These are phyloP conservation scores for Ambrosia trifida DNA, from an alignment of 129 eudicot species.

Conservation along the genomic window DNA sequence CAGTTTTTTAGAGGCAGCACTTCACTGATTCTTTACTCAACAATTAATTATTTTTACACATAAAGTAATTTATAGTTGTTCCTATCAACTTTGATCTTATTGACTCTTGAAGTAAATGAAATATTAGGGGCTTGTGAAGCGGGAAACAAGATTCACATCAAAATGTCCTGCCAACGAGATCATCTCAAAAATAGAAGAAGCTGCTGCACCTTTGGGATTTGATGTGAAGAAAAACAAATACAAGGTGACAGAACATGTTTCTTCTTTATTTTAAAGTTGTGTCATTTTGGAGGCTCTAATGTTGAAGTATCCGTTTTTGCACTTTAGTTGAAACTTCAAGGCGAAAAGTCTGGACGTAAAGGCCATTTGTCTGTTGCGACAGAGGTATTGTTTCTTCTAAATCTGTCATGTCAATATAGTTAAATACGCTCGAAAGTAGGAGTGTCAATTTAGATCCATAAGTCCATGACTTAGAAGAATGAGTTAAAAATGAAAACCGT, in stretches of 20 bases:
- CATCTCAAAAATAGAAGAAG: constrained; percentile 88
- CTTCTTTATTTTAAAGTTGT: not conserved
- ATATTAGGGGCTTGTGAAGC: constrained; percentile 84
- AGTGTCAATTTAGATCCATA: not conserved
- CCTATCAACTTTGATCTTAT: not conserved
- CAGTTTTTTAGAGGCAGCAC: too few relatives aligned
- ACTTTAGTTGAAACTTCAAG: constrained; percentile 81
- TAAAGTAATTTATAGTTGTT: not conserved
- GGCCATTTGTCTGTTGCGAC: constrained; percentile 94
- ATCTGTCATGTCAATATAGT: not conserved
- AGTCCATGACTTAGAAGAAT: not conserved
- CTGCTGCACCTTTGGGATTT: constrained; percentile 88
- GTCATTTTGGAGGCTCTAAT: not conserved
- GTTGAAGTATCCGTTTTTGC: not conserved
- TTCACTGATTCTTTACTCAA: too few relatives aligned
- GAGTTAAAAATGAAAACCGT: not conserved
- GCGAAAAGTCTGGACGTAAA: constrained; percentile 94
- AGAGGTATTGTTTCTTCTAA: constrained; percentile 55
- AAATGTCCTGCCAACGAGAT: constrained; percentile 79
- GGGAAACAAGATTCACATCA: constrained; percentile 97
- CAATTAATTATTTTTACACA: too few relatives aligned
- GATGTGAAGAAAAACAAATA: constrained; percentile 92
- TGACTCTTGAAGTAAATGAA: not conserved
- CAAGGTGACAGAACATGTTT: constrained; percentile 48
- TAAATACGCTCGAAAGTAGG: not conserved